Conservation (phyloP, 2,329 filamentous ascomycete species). For the Fusarium tricinctum region DNA sequence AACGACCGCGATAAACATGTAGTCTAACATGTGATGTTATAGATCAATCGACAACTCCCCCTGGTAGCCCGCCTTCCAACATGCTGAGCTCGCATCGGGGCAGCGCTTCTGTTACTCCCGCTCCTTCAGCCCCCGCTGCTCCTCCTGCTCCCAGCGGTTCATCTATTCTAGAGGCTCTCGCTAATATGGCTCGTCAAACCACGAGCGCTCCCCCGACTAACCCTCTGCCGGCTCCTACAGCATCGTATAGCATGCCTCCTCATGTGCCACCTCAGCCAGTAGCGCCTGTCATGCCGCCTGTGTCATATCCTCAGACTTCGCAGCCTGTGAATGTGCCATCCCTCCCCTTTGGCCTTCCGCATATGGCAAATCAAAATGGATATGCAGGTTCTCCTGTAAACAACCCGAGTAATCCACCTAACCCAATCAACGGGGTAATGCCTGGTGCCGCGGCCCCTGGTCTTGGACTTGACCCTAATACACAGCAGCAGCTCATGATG, state of each 20-base stretch:
- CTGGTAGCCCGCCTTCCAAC: conserved; percentile 69
- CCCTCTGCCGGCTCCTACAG: conserved; percentile 58
- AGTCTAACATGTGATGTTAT: conserved; percentile 59
- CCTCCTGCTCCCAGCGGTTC: conserved; percentile 60
- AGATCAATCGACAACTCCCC: conserved; percentile 81
- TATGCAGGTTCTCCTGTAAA: conserved; percentile 48
- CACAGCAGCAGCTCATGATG: conserved; percentile 79
- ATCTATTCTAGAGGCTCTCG: conserved; percentile 82
- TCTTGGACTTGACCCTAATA: conserved; percentile 64
- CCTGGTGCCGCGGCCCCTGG: conserved; percentile 52
- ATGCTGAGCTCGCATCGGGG: conserved; percentile 58
- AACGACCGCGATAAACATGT: conserved; percentile 25
- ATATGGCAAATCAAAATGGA: conserved; percentile 56
- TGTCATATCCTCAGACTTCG: conserved; percentile 59
- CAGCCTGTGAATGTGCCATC: conserved; percentile 72
- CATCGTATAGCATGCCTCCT: conserved; percentile 58
- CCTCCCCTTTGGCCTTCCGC: conserved; percentile 59
- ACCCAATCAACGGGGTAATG: conserved; percentile 53
- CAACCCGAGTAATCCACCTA: conserved; percentile 49
- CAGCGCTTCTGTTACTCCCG: conserved; percentile 37
- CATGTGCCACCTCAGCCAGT: conserved; percentile 53
- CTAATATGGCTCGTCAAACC: conserved; percentile 84
- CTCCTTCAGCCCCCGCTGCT: conserved; percentile 54
- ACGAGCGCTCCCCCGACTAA: conserved; percentile 63
- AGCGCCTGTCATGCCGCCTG: conserved; percentile 50